phyloP scores from a whole-genome alignment of 106 monocot species.

The Alisma plantagoaquatica region DNA sequence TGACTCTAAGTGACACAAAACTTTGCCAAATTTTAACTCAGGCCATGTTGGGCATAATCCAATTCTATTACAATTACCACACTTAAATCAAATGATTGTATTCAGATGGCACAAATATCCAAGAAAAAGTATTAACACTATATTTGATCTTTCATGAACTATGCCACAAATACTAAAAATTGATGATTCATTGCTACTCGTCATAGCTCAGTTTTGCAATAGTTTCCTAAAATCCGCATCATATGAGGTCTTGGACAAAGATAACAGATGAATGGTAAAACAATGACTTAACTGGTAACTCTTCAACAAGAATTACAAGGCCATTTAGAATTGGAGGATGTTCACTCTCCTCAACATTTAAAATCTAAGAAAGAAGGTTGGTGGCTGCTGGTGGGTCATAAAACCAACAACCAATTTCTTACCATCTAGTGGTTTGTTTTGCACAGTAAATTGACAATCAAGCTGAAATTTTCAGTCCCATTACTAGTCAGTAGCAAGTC shows the following conservation, averaged over 20 bases:
- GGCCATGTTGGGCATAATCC: slow-evolving; percentile 94
- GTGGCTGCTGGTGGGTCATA: slow-evolving; percentile 95
- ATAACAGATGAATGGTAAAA: slow-evolving; percentile 49
- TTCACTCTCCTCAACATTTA: slow-evolving; percentile 61
- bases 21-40: slow-evolving; percentile 97
- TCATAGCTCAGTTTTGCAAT: slow-evolving; percentile 87
- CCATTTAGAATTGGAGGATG: slow-evolving; percentile 50
- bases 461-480: slow-evolving; percentile 67
- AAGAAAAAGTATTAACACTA: slow-evolving; percentile 45
- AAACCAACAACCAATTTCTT: slow-evolving; percentile 61
- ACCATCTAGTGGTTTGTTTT: slow-evolving; percentile 78
- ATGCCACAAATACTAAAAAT: slow-evolving; percentile 72
- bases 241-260: slow-evolving; percentile 59
- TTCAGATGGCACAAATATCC: slow-evolving; percentile 77
- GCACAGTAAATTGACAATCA: slow-evolving; percentile 58
- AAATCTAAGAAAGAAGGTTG: slow-evolving; percentile 95
- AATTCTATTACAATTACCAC: slow-evolving; percentile 77
- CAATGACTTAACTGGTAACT: slow-evolving; percentile 67
- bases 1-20: slow-evolving; percentile 75
- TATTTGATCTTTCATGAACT: slow-evolving; percentile 75
- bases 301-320: slow-evolving; percentile 77
- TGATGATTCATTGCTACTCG: slow-evolving; percentile 64
- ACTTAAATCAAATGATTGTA: slow-evolving; percentile 76
- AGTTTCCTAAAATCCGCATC: slow-evolving; percentile 86
- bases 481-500: slow-evolving; percentile 46